Percentiles rank a stretch among this genome's conserved stretches.
Conservation (phyloP, 225 moss, liverwort and hornwort genomes). For the Asterella californica region DNA sequence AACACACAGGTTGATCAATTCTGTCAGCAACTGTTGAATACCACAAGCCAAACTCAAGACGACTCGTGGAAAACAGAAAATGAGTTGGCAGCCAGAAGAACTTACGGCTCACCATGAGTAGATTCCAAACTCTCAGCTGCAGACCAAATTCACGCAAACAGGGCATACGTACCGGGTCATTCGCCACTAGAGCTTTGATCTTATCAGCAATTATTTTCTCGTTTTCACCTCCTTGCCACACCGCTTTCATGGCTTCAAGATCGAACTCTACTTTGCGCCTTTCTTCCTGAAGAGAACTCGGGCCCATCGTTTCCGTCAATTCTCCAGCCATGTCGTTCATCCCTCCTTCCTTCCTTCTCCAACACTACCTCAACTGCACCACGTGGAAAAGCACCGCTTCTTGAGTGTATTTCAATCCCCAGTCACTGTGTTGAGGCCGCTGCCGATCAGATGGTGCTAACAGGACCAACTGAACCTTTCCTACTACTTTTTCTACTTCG, state of each 20-base stretch:
- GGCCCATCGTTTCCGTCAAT: slow-evolving; percentile 21
- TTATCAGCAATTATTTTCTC: slow-evolving; percentile 39
- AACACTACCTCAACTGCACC: background rate
- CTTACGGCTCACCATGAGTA: background rate
- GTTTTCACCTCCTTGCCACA: slow-evolving; percentile 63
- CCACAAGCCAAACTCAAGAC: background rate
- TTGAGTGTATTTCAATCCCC: background rate
- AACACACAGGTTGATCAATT: background rate
- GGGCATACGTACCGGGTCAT: slow-evolving; percentile 55
- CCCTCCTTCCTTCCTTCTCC: background rate
- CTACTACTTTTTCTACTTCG: too few relatives aligned
- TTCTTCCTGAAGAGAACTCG: slow-evolving; percentile 60
- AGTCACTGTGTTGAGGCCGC: too few relatives aligned
- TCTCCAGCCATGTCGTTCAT: background rate
- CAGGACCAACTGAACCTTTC: too few relatives aligned
- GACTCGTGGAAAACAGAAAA: background rate
- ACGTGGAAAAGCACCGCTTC: background rate
- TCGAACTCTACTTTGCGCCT: slow-evolving; percentile 65
- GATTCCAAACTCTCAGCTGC: background rate
- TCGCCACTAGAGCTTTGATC: slow-evolving; percentile 65
- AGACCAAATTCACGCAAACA: background rate
- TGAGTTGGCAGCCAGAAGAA: background rate
- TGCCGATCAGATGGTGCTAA: too few relatives aligned
- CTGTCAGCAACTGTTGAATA: too few relatives aligned
- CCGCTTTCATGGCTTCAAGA: slow-evolving; percentile 70